These are phyloP conservation scores for Ophiostoma angusticollis DNA, from an alignment of 2,329 filamentous ascomycete genomes.

Conservation along the genomic window DNA sequence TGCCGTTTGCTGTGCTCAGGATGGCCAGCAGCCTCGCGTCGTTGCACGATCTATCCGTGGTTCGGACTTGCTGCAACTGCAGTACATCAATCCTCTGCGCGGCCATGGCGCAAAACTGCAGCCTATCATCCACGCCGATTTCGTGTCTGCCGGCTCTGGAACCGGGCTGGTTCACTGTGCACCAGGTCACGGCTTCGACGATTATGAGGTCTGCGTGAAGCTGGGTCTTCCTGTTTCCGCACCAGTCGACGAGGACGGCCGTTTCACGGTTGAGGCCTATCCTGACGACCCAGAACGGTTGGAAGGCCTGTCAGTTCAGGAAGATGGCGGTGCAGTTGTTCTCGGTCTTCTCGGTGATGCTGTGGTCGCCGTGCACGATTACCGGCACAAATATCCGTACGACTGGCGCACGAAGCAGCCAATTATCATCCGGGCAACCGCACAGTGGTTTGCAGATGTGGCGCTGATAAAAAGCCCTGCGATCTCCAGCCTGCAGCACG, in stretches of 20 bases:
- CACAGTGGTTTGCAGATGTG: conserved; percentile 96
- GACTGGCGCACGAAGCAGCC: conserved; percentile 95
- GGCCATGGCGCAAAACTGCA: conserved; percentile 43
- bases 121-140: conserved; percentile 69
- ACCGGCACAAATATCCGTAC: conserved; percentile 90
- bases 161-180: conserved; percentile 91
- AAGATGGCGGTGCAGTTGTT: conserved; percentile 29
- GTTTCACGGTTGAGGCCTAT: conserved; percentile 68
- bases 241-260: conserved; percentile 69
- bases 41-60: conserved; percentile 61
- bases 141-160: conserved; percentile 82
- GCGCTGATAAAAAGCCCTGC: conserved; percentile 66
- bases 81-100: conserved; percentile 60
- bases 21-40: conserved; percentile 48
- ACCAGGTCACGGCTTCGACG: conserved; percentile 91
- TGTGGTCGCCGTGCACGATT: conserved; percentile 56
- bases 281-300: conserved; percentile 55
- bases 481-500: conserved; percentile 53
- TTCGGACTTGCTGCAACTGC: conserved; percentile 47
- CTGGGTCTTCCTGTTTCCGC: conserved; percentile 64
- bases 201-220: conserved; percentile 69
- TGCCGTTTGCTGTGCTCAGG: conserved; percentile 36
- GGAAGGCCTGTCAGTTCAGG: conserved; percentile 51
- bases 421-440: conserved; percentile 80
- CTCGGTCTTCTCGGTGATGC: conserved; percentile 52